Evolutionary conservation across 2,329 filamentous ascomycete genomes (phyloP), one percentile per base, ranked within the genome.

Genomic region (Setomelanomma holmii): DNA sequence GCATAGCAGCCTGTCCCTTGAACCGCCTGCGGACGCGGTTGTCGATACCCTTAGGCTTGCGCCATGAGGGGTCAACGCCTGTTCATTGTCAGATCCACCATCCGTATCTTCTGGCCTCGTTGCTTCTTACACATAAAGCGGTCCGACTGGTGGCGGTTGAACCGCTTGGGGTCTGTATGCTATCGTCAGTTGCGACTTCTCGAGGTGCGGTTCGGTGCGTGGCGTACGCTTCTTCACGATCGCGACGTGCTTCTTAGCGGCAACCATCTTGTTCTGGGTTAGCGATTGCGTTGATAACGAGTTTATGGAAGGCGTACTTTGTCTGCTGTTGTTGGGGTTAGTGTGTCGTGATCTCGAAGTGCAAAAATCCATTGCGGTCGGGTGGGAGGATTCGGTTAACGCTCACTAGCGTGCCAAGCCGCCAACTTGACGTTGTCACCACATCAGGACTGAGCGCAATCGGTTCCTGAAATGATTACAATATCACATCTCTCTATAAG

Each of bases 1-100:
- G 95, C 93, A 99, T 98, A 76, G 88, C 87, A 81, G 89, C 89
- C 83, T 90, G 91, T 77, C 95, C 91, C 83, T 91, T 92, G 87
- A 99, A 99, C 71, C 95, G 91, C 86, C 95, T 88, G 79, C 95
- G 90, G 79, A 99, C 93, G 76, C 90, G 85, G 86, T 93, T 96
- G 84, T 99, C 95, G 82, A 99, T 99, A 91, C 95, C 95, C 91
- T 99, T 99, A 72, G 95, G 95, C 87, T 98, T 99, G 84, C 95
- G 90, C 95, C 95, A 99, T 86, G 86, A 89, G 70, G 89, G 79
- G 77, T 85, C 88, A 71, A 98, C 88, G 79, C 71, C 71, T 72
- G 46, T 66, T 58, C 59, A 58, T 19, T 63, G 67, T 73, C 69
- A 73, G 65, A 57, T 52, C 14, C 56, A 36, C 5, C 43, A 42